These are phyloP conservation scores for Trichoderma koningii DNA, from an alignment of 2,329 filamentous ascomycete genomes.

Conservation along the genomic window DNA sequence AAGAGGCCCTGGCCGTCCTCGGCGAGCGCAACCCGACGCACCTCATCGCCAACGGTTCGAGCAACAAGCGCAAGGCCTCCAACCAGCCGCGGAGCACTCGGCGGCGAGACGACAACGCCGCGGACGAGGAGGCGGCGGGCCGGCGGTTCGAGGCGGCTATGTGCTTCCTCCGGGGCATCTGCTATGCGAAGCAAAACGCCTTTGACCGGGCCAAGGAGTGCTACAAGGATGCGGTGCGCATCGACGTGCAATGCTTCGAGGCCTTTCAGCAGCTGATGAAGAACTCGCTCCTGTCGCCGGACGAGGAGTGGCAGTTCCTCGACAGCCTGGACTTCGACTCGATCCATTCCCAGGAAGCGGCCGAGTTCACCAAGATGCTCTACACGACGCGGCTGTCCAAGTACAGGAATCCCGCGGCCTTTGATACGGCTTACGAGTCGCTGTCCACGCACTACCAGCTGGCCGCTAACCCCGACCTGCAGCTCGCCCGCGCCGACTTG, in stretches of 20 bases:
- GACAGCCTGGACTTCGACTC: conserved; percentile 89
- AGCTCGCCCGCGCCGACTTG: conserved; percentile 86
- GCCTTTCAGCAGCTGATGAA: conserved; percentile 98
- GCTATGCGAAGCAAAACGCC: conserved; percentile 95
- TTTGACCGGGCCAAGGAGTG: conserved; percentile 97
- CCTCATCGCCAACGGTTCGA: conserved; percentile 64
- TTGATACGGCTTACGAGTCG: conserved; percentile 83
- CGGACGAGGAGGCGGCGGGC: conserved; percentile 70
- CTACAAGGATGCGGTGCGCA: conserved; percentile 95
- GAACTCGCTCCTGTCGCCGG: conserved; percentile 86
- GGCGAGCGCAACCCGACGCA: conserved; percentile 94
- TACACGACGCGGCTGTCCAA: conserved; percentile 96
- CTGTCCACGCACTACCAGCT: conserved; percentile 93
- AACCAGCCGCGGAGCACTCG: conserved; percentile 40
- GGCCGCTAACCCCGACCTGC: conserved; percentile 80
- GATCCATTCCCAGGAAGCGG: conserved; percentile 74
- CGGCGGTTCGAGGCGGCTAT: conserved; percentile 92
- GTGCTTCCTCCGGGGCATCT: conserved; percentile 92
- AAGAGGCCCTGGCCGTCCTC: conserved; percentile 82
- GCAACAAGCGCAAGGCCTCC: conserved; percentile 42
- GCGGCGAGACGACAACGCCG: conserved; percentile 41
- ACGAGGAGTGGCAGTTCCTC: conserved; percentile 87
- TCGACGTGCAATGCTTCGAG: conserved; percentile 97
- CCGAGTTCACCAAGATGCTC: conserved; percentile 91
- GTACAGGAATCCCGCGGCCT: conserved; percentile 82